Evolutionary conservation across 306 rosid species (phyloP), one percentile per base, ranked within the genome.

Genomic region (Prunus mira): DNA sequence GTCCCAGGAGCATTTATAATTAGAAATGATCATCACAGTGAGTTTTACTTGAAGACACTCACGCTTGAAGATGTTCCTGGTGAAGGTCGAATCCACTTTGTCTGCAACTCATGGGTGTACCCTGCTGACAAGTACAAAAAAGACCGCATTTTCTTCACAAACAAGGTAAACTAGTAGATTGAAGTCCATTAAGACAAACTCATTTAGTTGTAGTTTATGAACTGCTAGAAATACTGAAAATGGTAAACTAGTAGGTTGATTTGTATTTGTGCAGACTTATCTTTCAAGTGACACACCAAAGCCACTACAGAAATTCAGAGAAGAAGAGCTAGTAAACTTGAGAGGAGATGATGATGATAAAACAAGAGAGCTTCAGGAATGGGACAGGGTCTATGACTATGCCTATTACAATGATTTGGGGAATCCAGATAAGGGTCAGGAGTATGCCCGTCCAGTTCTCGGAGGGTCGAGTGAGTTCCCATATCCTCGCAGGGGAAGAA

Each of bases 101-200:
- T 80, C 25, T 93, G 98, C 89, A 93, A 89, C 84, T 93, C 98
- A 9, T 93, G 98, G 98, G 80, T 93, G 3, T 93, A 91, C 73
- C 97, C 98, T 55, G 72, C 85, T 11, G 66, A 86, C 22, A 84
- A 87, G 80, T 89, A 91, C 73, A 58, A 79, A 55, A 87, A 73
- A 2, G 93, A 86, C 46, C 92, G 98, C 4, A 54, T 91, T 76
- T 93, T 93, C 91, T 93, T 93, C 86, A 52, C 83, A 32, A 93
- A 91, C 90, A 76, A 91, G 95, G 98, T 88, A 86, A 69, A 4
- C 24, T 22, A 22, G 24, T 22, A 12, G 41, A 34, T 34, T 47
- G 14, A 47, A 9, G 12, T 47, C 15, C 12, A 47, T 47, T 47
- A 12, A 34, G 41, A 34, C 41, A 34, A 34, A 34, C 51, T 47